Percentiles rank a stretch among this genome's conserved stretches.
Conservation (phyloP, 768 basidiomycete genomes). For the Lactarius psammicola region DNA sequence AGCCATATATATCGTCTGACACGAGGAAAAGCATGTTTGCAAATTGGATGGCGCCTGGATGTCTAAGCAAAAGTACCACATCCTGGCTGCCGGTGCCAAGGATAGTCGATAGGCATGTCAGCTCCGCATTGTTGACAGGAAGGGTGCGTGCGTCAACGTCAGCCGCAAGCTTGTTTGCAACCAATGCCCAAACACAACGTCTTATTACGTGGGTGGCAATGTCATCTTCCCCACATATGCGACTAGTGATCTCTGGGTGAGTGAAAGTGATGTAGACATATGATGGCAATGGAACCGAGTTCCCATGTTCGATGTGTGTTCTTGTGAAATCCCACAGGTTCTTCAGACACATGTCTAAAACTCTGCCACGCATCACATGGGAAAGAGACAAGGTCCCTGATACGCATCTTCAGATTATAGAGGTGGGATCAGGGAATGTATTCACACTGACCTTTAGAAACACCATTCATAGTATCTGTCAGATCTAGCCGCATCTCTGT, state of each 20-base stretch:
- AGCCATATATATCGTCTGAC: too few relatives aligned
- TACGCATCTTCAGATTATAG: background rate
- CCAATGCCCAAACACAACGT: background rate
- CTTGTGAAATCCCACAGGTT: too few relatives aligned
- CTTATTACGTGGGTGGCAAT: background rate
- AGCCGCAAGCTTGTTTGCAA: background rate
- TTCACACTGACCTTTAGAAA: background rate
- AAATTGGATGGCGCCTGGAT: background rate
- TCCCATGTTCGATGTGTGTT: too few relatives aligned
- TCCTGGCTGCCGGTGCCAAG: background rate
- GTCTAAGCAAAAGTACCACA: background rate
- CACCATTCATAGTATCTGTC: background rate
- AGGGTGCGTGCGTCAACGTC: background rate
- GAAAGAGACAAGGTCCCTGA: background rate
- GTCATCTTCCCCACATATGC: background rate
- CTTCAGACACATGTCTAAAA: background rate
- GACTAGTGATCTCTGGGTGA: too few relatives aligned
- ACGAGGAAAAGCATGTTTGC: background rate
- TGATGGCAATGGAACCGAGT: background rate
- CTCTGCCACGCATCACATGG: rapidly evolving
- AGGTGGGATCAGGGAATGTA: background rate
- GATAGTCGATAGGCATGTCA: background rate
- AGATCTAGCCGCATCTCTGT: background rate
- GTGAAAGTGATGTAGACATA: background rate
- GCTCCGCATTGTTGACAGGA: background rate